Conservation (phyloP, 805 yeast genomes). For the Myxozyma lipomycoides region DNA sequence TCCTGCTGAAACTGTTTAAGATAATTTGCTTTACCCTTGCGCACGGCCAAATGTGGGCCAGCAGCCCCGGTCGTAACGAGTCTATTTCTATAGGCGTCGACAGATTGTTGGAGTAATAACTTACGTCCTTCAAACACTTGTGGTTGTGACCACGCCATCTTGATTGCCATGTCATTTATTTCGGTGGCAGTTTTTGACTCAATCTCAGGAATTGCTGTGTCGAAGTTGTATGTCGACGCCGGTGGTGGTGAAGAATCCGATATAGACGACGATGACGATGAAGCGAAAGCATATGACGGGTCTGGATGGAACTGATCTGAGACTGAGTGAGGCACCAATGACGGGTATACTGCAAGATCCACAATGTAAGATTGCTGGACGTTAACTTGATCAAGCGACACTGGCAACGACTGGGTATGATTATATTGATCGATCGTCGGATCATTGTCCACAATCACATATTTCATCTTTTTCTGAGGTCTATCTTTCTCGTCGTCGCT, state of each 20-base stretch:
- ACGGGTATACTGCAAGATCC: too few relatives aligned
- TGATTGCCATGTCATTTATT: constrained; percentile 22
- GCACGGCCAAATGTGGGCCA: constrained; percentile 5
- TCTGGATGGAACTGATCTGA: too few relatives aligned
- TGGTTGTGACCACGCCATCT: constrained; percentile 26
- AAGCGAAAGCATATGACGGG: constrained; percentile 18
- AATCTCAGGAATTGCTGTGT: too few relatives aligned
- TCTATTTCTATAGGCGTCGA: constrained; percentile 21
- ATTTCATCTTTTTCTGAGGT: constrained; percentile 6
- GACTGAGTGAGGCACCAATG: too few relatives aligned
- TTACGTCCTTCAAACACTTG: constrained; percentile 17
- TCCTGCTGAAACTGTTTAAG: background rate
- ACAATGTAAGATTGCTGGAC: too few relatives aligned
- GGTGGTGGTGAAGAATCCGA: background rate
- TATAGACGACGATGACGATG: constrained; percentile 1
- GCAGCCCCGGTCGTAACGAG: constrained; percentile 12
- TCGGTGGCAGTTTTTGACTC: background rate
- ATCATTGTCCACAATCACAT: constrained; percentile 10
- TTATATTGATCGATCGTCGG: background rate
- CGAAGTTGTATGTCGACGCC: too few relatives aligned
- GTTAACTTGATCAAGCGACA: too few relatives aligned
- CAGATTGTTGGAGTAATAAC: constrained; percentile 16
- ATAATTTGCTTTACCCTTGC: constrained; percentile 19
- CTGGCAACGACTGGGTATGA: too few relatives aligned
- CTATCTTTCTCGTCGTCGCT: too few relatives aligned